phyloP scores from a whole-genome alignment of 2,329 filamentous ascomycete genomes.

The Penicillium olsonii region DNA sequence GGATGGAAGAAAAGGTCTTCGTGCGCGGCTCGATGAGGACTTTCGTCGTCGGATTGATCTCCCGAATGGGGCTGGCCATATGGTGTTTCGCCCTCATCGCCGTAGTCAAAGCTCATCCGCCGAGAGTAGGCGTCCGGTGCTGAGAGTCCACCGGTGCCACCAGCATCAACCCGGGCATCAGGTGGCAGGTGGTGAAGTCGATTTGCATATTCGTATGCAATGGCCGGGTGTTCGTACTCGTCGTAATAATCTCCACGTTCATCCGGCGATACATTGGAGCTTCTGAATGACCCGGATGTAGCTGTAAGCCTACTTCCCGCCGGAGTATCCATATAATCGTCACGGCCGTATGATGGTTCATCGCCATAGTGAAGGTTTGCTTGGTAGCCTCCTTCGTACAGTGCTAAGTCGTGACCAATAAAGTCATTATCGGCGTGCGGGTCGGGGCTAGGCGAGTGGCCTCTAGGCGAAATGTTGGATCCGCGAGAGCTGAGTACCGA shows the following conservation, averaged over 20 bases:
- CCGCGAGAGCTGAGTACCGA: conserved; percentile 49
- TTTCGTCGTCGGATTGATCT: conserved; percentile 62
- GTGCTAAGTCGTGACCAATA: conserved; percentile 69
- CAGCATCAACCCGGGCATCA: conserved; percentile 78
- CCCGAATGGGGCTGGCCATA: conserved; percentile 56
- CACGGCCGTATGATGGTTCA: conserved; percentile 36
- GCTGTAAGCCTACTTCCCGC: conserved; percentile 17
- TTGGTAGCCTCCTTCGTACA: conserved; percentile 72
- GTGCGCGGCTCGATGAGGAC: conserved; percentile 70
- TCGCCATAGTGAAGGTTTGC: conserved; percentile 63
- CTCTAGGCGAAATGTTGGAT: conserved; percentile 42
- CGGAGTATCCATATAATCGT: conserved; percentile 22
- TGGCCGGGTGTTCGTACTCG: conserved; percentile 38
- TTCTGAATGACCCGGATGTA: conserved; percentile 30
- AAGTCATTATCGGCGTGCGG: conserved; percentile 70
- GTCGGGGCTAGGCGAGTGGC: conserved; percentile 31
- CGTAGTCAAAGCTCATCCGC: conserved; percentile 87
- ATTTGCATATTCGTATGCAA: conserved; percentile 56
- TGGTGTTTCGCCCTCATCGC: conserved; percentile 75
- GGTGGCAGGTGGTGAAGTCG: conserved; percentile 58
- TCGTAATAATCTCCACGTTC: conserved; percentile 31
- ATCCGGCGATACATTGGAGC: conserved; percentile 28
- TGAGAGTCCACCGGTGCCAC: conserved; percentile 84
- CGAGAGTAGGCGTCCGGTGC: conserved; percentile 66
- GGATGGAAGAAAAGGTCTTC: conserved; percentile 95